Percentiles rank a stretch among this genome's conserved stretches.
These are phyloP conservation scores for Aspergillus mulundensis DNA, from an alignment of 495 filamentous ascomycete species.

Conservation along the genomic window DNA sequence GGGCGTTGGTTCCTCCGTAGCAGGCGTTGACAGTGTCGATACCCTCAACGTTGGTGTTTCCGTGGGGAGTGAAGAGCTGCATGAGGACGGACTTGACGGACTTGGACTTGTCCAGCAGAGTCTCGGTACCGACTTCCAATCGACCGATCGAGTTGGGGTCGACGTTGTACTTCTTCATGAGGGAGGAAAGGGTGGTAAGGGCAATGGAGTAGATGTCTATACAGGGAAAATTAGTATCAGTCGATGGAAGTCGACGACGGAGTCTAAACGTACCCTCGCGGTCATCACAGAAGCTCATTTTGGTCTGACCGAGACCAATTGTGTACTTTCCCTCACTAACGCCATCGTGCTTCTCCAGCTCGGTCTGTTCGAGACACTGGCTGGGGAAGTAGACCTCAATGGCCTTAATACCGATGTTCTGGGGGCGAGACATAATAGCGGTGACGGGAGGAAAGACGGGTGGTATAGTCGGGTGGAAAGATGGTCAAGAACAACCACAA, in stretches of 20 bases:
- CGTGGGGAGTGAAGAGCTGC: conserved; percentile 85
- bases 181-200: conserved; percentile 82
- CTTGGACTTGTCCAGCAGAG: conserved; percentile 98
- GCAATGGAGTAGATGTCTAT: conserved; percentile 97
- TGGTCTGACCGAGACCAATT: conserved; percentile 98
- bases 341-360: conserved; percentile 98
- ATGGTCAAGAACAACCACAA: conserved; percentile 3
- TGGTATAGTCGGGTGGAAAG: neutral
- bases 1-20: conserved; percentile 96
- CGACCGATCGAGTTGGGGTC: conserved; percentile 86
- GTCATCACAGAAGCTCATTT: conserved; percentile 99
- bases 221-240: conserved; percentile 1
- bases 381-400: conserved; percentile 98
- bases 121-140: conserved; percentile 97
- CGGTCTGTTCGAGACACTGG: conserved; percentile 96
- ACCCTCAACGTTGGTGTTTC: conserved; percentile 91
- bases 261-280: conserved; percentile 71
- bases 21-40: conserved; percentile 96
- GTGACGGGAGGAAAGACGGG: conserved; percentile 8
- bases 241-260: neutral
- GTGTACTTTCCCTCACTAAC: conserved; percentile 94
- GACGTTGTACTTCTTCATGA: conserved; percentile 90
- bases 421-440: conserved; percentile 78
- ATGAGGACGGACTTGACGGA: conserved; percentile 99
- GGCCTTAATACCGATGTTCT: conserved; percentile 99